phyloP scores from a whole-genome alignment of 768 basidiomycete genomes.

The Termitomyces sp. region DNA sequence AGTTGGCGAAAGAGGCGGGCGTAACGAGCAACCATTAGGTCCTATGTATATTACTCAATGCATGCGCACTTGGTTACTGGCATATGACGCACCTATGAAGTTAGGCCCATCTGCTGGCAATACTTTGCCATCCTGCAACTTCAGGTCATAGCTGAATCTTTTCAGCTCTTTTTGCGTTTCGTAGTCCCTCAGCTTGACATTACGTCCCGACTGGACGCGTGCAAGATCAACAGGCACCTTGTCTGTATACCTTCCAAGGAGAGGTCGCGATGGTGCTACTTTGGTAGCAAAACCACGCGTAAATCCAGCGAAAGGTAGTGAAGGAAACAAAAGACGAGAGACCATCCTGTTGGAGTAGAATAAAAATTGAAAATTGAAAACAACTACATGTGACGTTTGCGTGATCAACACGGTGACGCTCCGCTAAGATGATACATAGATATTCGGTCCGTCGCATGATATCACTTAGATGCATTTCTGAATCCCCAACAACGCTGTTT shows the following conservation, averaged over 20 bases:
- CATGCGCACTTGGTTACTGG: background rate
- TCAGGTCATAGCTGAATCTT: slow-evolving; percentile 9
- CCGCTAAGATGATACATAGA: no score
- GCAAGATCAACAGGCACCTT: slow-evolving; percentile 7
- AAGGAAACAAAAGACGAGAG: background rate
- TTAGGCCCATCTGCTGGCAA: slow-evolving; percentile 5
- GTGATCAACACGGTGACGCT: no score
- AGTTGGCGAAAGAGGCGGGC: slow-evolving; percentile 8
- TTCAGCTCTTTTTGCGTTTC: slow-evolving; percentile 9
- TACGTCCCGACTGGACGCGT: slow-evolving; percentile 5
- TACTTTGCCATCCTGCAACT: background rate
- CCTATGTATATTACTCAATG: background rate
- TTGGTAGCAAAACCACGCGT: slow-evolving; percentile 4
- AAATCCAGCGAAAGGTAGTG: background rate
- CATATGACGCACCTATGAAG: slow-evolving; percentile 3
- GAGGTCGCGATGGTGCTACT: slow-evolving; percentile 1
- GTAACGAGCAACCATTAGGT: slow-evolving; percentile 7
- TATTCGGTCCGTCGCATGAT: no score
- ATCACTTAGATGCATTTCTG: no score
- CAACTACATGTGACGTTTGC: no score
- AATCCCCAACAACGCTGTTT: no score
- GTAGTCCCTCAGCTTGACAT: slow-evolving; percentile 7
- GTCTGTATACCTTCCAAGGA: slow-evolving; percentile 7
- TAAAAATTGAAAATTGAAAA: no score
- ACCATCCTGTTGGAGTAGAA: no score